These are phyloP conservation scores for Colletotrichum agaves DNA, from an alignment of 2,329 filamentous ascomycete genomes.

Conservation along the genomic window DNA sequence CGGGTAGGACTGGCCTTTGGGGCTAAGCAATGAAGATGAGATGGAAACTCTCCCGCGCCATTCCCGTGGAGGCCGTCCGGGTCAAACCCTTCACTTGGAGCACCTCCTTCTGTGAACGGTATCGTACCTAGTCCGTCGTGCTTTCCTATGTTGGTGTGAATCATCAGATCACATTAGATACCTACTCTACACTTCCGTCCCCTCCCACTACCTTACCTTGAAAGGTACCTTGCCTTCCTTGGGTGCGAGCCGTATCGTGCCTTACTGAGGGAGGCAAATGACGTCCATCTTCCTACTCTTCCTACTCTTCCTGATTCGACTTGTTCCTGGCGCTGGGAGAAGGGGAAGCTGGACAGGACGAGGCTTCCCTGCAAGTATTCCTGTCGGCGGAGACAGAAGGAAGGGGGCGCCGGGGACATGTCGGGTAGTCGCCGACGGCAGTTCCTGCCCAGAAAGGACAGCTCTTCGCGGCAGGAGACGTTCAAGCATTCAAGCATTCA, in stretches of 20 bases:
- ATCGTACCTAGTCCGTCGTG: too few species aligned
- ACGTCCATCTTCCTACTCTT: background rate
- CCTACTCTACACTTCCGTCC: too few species aligned
- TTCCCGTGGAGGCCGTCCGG: slow-evolving; percentile 15
- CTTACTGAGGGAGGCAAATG: background rate
- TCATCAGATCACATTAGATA: too few species aligned
- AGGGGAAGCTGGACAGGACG: background rate
- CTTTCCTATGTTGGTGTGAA: background rate
- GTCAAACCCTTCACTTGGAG: slow-evolving; percentile 17
- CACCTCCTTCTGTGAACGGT: too few species aligned
- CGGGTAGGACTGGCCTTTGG: too few species aligned
- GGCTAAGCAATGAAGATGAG: too few species aligned
- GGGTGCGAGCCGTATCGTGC: background rate
- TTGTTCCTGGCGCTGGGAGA: background rate
- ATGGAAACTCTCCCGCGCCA: slow-evolving; percentile 21
- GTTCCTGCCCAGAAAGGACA: background rate
- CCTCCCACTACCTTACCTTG: too few species aligned
- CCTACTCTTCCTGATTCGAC: background rate
- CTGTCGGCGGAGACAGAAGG: background rate
- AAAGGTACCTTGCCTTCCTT: too few species aligned
- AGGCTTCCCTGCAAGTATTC: background rate
- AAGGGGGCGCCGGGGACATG: background rate
- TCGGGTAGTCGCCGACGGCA: background rate
- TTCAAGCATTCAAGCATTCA: too few species aligned
- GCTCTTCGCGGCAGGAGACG: background rate